phyloP scores from a whole-genome alignment of 352 stramenopile species.

The Globisporangium sylvaticum region DNA sequence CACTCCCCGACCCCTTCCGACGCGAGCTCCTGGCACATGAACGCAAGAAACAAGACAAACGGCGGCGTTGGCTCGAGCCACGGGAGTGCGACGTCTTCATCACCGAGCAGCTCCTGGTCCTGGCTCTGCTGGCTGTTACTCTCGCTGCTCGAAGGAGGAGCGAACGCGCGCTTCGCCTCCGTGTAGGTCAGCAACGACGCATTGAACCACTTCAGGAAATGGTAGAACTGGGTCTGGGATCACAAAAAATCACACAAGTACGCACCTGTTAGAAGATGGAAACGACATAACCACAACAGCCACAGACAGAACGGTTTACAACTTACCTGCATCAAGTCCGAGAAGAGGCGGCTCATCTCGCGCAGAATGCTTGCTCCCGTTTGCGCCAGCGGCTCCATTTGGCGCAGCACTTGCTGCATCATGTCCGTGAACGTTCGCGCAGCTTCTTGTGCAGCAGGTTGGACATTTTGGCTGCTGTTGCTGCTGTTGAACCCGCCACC shows the following conservation, averaged over 20 bases:
- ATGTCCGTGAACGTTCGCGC: constrained; percentile 56
- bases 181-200: constrained; percentile 55
- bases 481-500: not conserved
- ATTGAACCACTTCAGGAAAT: constrained; percentile 84
- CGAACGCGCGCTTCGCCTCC: constrained; percentile 62
- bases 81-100: constrained; percentile 39
- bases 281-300: not conserved
- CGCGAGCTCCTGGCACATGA: constrained; percentile 61
- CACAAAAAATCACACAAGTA: not conserved
- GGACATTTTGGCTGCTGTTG: constrained; percentile 38
- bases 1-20: constrained; percentile 65
- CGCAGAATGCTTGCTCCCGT: constrained; percentile 57
- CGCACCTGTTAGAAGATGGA: not conserved
- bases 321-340: constrained; percentile 70
- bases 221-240: constrained; percentile 64
- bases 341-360: constrained; percentile 74
- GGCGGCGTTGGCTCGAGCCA: constrained; percentile 58
- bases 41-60: constrained; percentile 73
- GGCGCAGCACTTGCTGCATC: constrained; percentile 74
- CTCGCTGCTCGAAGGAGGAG: not conserved
- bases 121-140: not conserved
- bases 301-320: not conserved
- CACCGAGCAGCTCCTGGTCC: constrained; percentile 10
- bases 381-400: constrained; percentile 76
- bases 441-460: constrained; percentile 50